These are phyloP conservation scores for Triglochin maritima DNA, from an alignment of 106 monocot species.

Conservation along the genomic window DNA sequence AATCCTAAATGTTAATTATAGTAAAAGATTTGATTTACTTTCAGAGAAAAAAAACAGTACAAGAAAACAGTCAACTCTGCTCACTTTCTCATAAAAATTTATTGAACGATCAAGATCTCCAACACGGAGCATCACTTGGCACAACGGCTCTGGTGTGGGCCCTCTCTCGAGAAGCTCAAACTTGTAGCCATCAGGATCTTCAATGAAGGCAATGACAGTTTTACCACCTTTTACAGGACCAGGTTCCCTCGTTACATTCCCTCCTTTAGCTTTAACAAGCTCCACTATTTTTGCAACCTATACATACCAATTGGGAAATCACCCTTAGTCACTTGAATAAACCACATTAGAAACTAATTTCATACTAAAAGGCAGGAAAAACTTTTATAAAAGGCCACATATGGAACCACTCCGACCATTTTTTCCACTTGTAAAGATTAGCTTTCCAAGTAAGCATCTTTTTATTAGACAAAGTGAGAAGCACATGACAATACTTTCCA, in stretches of 20 bases:
- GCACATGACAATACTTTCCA: too few relatives aligned
- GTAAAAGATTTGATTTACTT: too few relatives aligned
- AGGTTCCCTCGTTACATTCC: slow-evolving; percentile 81
- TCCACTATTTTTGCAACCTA: slow-evolving; percentile 68
- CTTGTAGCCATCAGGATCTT: slow-evolving; percentile 92
- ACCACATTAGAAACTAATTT: too few relatives aligned
- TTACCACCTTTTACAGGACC: slow-evolving; percentile 73
- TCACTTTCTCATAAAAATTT: slow-evolving; percentile 77
- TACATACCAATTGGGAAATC: neutral
- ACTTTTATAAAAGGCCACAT: too few relatives aligned
- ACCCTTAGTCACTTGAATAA: too few relatives aligned
- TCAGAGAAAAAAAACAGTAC: neutral
- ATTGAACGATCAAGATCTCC: slow-evolving; percentile 73
- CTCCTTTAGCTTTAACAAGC: slow-evolving; percentile 82
- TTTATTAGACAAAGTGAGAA: too few relatives aligned
- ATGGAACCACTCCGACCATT: too few relatives aligned
- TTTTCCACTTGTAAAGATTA: too few relatives aligned
- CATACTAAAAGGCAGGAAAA: too few relatives aligned
- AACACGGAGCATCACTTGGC: slow-evolving; percentile 90
- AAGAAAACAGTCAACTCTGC: neutral
- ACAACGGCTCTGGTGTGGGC: slow-evolving; percentile 72
- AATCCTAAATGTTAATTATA: too few relatives aligned
- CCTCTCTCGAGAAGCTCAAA: slow-evolving; percentile 80
- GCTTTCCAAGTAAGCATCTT: too few relatives aligned
- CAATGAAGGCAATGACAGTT: slow-evolving; percentile 71